A percentile compares a stretch with the other conserved stretches of the same genome.
Conservation (phyloP, 2,329 filamentous ascomycete species). For the Microdochium paspali region DNA sequence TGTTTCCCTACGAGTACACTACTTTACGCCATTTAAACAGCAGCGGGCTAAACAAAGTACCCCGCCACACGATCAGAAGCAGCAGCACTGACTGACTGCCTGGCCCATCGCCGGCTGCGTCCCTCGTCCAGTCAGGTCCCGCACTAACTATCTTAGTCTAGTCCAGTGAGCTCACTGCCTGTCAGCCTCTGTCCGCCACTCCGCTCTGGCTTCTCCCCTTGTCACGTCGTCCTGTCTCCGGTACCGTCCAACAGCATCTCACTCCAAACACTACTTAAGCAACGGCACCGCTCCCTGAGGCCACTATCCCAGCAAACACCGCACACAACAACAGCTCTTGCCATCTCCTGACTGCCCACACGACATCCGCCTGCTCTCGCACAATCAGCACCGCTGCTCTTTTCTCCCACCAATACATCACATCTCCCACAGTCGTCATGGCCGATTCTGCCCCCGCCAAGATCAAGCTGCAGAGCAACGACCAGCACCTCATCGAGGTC, state of each 20-base stretch:
- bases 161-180: too few species aligned
- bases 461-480: constrained; percentile 43
- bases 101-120: neutral
- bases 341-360: neutral
- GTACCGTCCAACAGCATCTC: neutral
- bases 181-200: too few species aligned
- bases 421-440: constrained; percentile 4
- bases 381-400: too few species aligned
- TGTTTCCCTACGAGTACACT: neutral
- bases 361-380: too few species aligned
- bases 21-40: neutral
- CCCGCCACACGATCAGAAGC: neutral
- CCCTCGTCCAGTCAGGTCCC: too few species aligned
- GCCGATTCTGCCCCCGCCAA: constrained; percentile 15
- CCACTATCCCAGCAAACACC: neutral
- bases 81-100: neutral
- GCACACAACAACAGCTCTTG: neutral
- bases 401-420: neutral
- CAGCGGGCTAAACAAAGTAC: neutral
- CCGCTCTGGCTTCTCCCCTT: too few species aligned
- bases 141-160: too few species aligned
- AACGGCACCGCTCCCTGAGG: neutral
- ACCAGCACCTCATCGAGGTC: constrained; percentile 34
- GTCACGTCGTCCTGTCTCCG: too few species aligned
- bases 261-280: too few species aligned